Evolutionary conservation across 345 rosid genomes (phyloP), one percentile per base, ranked within the genome.

Genomic region (Arabidopsis suecica): DNA sequence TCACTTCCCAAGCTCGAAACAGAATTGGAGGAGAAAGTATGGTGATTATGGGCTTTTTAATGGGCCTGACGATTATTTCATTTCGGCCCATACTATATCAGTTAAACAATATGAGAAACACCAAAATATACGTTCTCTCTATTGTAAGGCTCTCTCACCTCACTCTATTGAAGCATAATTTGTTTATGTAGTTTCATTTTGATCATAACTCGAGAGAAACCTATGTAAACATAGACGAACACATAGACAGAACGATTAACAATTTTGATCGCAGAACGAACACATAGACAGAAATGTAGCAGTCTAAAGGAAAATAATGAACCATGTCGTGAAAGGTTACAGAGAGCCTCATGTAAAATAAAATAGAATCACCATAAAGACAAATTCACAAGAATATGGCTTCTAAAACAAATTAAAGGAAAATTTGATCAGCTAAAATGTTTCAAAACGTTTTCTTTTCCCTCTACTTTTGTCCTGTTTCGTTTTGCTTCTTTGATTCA

Each of bases 361-460:
- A 44, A 30, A 25, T 22, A n/a, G 11, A 23, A 22, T 12, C 54
- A 66, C 59, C 73, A 47, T 67, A 25, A 25, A 34, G 41, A 75
- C 36, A 67, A 57, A 67, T 75, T 58, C 61, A 67, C 68, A 75
- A 67, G 37, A 50, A 59, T 67, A 59, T 58, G 54, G 47, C 61
- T 49, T 67, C 73, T 32, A 59, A 47, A 12, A 25, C 66, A 65
- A 58, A 51, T 60, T 60, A 32, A 68, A 66, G 38, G 38, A 37
- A 69, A 34, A 3, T 62, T 34, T 61, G 44, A 74, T 69, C 70
- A 36, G 65, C 71, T 56, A 71, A 50, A 69, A 20, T 1, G 49
- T 34, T 56, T 48, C 34, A 55, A 56, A 63, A 55, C n/a, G 42
- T 55, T 10, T 55, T 41, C 33, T 14, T 69, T 54, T 54, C 42